Evolutionary conservation across 1,284 basidiomycete genomes (phyloP).

Genomic region (Puccinia hordei): DNA sequence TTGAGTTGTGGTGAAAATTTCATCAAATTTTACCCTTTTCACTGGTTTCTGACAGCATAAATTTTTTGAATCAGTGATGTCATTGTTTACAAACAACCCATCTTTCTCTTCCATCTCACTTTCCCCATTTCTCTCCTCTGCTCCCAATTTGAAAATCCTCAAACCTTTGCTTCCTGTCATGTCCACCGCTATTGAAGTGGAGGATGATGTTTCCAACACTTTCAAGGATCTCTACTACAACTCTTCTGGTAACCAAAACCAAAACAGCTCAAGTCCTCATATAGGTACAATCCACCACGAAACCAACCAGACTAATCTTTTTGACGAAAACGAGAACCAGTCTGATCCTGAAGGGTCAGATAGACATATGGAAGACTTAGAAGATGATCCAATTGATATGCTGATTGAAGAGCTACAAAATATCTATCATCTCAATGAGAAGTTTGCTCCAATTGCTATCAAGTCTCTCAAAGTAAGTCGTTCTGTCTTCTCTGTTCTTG

Average conservation of each 20-base stretch:
- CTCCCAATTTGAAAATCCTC: too few relatives aligned
- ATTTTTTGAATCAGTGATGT: not conserved
- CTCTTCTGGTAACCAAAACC: not conserved
- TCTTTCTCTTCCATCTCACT: not conserved
- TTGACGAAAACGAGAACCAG: not conserved
- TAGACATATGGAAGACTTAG: not conserved
- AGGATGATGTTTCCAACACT: not conserved
- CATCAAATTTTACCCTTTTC: not conserved
- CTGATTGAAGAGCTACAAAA: not conserved
- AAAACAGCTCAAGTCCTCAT: not conserved
- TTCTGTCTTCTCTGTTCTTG: not conserved
- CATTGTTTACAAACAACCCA: not conserved
- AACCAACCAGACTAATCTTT: not conserved
- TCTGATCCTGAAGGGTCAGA: not conserved
- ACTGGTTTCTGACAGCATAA: not conserved
- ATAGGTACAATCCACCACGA: not conserved
- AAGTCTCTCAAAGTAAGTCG: not conserved
- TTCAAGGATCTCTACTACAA: not conserved
- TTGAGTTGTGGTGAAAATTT: not conserved
- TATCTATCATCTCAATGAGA: not conserved
- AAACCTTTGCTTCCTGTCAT: too few relatives aligned
- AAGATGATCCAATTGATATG: not conserved
- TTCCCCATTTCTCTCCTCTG: too few relatives aligned
- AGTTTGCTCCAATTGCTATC: not conserved
- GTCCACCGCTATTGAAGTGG: too few relatives aligned